These are phyloP conservation scores for Irpex lacteus DNA, from an alignment of 1,284 basidiomycete genomes.

Conservation along the genomic window DNA sequence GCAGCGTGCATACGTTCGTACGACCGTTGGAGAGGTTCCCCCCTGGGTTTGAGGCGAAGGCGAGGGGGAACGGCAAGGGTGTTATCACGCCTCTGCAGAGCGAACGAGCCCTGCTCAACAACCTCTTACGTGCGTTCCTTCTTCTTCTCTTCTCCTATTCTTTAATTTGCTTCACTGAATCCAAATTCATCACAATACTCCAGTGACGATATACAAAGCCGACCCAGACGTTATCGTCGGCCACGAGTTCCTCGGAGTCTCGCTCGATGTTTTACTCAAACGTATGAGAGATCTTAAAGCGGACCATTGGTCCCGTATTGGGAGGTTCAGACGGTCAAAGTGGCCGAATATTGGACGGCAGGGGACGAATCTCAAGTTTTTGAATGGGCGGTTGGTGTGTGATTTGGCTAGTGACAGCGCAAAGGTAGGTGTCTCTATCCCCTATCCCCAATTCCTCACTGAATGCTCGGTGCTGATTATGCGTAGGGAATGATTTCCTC, in stretches of 20 bases:
- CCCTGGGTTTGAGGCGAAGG: conserved; percentile 74
- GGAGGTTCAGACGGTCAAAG: conserved; percentile 84
- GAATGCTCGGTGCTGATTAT: not conserved
- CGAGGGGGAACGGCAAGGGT: conserved; percentile 62
- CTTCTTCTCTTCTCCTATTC: no score
- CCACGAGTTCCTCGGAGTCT: conserved; percentile 92
- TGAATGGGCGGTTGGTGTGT: conserved; percentile 86
- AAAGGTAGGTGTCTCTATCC: conserved; percentile 54
- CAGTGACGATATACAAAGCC: conserved; percentile 79
- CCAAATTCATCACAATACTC: not conserved
- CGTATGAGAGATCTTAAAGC: conserved; percentile 89
- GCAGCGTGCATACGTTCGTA: conserved; percentile 86
- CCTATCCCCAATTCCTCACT: not conserved
- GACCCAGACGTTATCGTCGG: conserved; percentile 96
- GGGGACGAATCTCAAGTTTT: conserved; percentile 81
- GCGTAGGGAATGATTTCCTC: conserved; percentile 87
- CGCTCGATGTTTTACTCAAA: conserved; percentile 88
- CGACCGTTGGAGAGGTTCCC: conserved; percentile 92
- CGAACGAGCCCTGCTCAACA: conserved; percentile 86
- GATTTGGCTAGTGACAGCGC: conserved; percentile 94
- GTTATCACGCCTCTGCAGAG: conserved; percentile 76
- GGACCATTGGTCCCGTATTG: conserved; percentile 93
- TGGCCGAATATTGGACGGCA: conserved; percentile 84
- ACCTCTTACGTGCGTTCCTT: conserved; percentile 39
- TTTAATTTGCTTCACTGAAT: no score